Base-by-base conservation (phyloP, 331 rosid species). In the Acacia pycnantha region DNA sequence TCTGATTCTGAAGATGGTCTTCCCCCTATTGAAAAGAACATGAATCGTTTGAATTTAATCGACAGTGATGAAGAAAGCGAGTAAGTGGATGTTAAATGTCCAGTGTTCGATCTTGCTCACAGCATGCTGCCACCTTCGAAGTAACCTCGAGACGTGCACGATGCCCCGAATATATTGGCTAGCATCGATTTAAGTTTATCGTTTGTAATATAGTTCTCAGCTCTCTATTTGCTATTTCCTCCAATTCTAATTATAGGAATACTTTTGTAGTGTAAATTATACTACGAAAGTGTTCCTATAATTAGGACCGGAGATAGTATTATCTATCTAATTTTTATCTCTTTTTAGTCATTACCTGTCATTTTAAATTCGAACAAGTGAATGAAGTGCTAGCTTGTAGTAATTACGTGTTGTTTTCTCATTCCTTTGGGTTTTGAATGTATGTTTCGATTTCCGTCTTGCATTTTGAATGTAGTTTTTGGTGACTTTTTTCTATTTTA, bases 11-110 rank as follows among this genome's bases (percentile, higher is more conserved):
- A 93, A 10, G 97, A 92, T 18, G 98, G 93, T 77, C 96, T 93
- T 84, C 97, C 98, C 3, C 97, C 98, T 27, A 91, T 93, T 31
- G 98, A 93, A 88, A 92, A 24, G 91, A 95, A 95, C 81, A 88
- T 87, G 91, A 95, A 95, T 84, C 98, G 88, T 85, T 86, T 90
- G 89, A 85, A 37, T 84, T 69, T 90, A 15, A 77, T 47, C 70
- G 79, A 86, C 40, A 89, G 91, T 69, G 95, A 92, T 50, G 97
- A 93, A 56, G 97, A 90, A 79, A 87, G 90, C 61, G 91, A 88
- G 68, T 92, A 85, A 82, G 76, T 51, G 70, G 76, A 62, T 76
- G 50, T 62, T 44, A 66, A 44, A 40, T 88, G 37, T 73, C 53
- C 11, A 75, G 13, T 54, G 37, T 79, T 21, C 21, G 53, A 74